These are phyloP conservation scores for Aulographum hederae DNA, from an alignment of 2,329 filamentous ascomycete species.

Conservation along the genomic window DNA sequence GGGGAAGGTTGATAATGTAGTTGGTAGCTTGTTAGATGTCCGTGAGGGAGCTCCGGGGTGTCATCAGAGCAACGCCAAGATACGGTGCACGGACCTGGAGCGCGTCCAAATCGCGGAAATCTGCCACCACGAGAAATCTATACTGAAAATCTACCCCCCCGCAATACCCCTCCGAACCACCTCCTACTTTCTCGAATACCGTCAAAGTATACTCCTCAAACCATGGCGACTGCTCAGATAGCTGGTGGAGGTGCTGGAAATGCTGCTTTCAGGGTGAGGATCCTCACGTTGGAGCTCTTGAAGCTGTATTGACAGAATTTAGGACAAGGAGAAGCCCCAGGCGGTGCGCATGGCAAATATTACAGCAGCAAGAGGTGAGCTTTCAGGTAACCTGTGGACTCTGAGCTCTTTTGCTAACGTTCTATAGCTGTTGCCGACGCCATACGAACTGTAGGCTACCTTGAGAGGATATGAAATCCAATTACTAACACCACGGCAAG, in stretches of 20 bases:
- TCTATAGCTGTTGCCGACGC: conserved; percentile 78
- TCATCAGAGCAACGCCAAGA: too few relatives aligned
- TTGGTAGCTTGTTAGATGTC: too few relatives aligned
- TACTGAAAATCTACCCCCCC: too few relatives aligned
- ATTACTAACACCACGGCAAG: conserved; percentile 16
- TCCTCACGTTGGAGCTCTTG: not conserved
- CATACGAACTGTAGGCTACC: conserved; percentile 52
- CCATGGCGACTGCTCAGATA: conserved; percentile 15
- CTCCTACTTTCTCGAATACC: too few relatives aligned
- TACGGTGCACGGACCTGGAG: too few relatives aligned
- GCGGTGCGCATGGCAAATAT: conserved; percentile 94
- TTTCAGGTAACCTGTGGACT: not conserved
- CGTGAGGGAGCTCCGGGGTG: too few relatives aligned
- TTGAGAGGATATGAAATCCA: conserved; percentile 1
- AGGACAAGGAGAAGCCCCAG: conserved; percentile 95
- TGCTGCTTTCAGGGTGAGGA: conserved; percentile 44
- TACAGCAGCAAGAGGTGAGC: conserved; percentile 77
- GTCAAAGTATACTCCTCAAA: too few relatives aligned
- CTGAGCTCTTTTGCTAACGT: not conserved
- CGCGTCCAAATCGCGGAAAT: too few relatives aligned
- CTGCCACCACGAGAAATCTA: too few relatives aligned
- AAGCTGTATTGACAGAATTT: conserved; percentile 19
- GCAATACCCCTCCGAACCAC: too few relatives aligned
- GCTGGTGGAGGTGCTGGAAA: conserved; percentile 34
- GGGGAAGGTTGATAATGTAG: too few relatives aligned